Conservation (phyloP, 2,329 filamentous ascomycete genomes). For the Alternaria infectoria region DNA sequence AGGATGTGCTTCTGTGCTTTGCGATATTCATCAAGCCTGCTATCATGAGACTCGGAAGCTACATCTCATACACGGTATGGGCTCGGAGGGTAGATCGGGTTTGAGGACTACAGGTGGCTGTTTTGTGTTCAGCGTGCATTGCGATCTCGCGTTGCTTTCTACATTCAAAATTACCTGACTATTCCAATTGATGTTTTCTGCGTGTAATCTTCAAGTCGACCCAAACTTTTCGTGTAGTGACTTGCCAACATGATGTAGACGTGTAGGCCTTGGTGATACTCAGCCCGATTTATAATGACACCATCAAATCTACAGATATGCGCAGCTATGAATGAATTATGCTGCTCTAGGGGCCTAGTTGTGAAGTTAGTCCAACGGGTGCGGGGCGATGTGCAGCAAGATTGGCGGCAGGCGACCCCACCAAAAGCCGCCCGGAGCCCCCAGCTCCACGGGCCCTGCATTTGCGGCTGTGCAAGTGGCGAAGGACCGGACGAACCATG, state of each 20-base stretch:
- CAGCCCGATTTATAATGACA: not conserved
- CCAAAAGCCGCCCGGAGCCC: conserved; percentile 1
- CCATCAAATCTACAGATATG: not conserved
- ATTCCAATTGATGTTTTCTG: not conserved
- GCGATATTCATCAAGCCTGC: too few species aligned
- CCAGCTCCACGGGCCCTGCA: conserved; percentile 6
- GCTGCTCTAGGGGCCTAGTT: not conserved
- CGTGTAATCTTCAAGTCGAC: not conserved
- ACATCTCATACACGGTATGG: too few species aligned
- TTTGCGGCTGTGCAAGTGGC: conserved; percentile 15
- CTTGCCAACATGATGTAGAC: not conserved
- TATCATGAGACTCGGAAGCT: too few species aligned
- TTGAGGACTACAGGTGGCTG: too few species aligned
- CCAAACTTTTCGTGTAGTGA: not conserved
- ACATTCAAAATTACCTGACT: rapidly evolving
- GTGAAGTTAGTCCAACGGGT: not conserved
- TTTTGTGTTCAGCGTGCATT: too few species aligned
- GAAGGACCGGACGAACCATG: conserved; percentile 1
- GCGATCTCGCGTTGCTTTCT: too few species aligned
- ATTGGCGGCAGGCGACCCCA: conserved; percentile 12
- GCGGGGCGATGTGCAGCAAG: conserved; percentile 1
- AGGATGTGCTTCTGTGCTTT: too few species aligned
- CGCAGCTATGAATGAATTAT: not conserved
- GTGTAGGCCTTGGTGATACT: not conserved
- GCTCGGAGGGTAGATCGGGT: too few species aligned